These are phyloP conservation scores for Trichoderma sp. DNA, from an alignment of 2,329 filamentous ascomycete species.

Conservation along the genomic window DNA sequence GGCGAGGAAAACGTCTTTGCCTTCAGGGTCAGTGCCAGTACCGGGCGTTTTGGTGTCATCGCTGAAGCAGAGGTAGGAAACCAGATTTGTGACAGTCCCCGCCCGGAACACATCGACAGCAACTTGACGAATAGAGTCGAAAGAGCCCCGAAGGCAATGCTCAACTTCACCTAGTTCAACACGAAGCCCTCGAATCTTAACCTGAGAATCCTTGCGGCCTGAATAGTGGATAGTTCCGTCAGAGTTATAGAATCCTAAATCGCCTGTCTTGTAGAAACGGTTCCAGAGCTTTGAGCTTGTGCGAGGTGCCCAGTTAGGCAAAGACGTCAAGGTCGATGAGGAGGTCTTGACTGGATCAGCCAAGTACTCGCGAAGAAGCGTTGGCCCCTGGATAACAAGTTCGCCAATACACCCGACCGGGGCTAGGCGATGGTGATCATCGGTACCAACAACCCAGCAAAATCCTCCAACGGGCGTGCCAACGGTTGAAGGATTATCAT, in stretches of 20 bases:
- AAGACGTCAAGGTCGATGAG: background rate
- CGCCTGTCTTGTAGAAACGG: conserved; percentile 22
- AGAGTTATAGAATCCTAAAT: conserved; percentile 13
- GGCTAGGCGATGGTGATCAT: conserved; percentile 8
- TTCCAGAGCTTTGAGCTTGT: background rate
- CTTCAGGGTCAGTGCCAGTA: background rate
- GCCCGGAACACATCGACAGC: conserved; percentile 21
- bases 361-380: conserved; percentile 22
- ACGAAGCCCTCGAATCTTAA: conserved; percentile 25
- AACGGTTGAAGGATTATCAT: conserved; percentile 22
- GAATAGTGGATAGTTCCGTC: conserved; percentile 15
- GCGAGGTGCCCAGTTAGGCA: conserved; percentile 18
- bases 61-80: conserved; percentile 21
- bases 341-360: conserved; percentile 18
- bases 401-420: conserved; percentile 23
- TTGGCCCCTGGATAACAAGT: conserved; percentile 23
- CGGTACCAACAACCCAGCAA: conserved; percentile 17
- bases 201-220: conserved; percentile 24
- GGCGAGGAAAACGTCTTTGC: conserved; percentile 1
- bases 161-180: conserved; percentile 25
- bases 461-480: conserved; percentile 18
- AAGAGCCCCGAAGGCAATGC: background rate
- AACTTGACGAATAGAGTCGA: conserved; percentile 1
- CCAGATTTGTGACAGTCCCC: conserved; percentile 1
- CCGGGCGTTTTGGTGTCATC: background rate